phyloP scores from a whole-genome alignment of 1,284 basidiomycete genomes.

The Melampsora americana region DNA sequence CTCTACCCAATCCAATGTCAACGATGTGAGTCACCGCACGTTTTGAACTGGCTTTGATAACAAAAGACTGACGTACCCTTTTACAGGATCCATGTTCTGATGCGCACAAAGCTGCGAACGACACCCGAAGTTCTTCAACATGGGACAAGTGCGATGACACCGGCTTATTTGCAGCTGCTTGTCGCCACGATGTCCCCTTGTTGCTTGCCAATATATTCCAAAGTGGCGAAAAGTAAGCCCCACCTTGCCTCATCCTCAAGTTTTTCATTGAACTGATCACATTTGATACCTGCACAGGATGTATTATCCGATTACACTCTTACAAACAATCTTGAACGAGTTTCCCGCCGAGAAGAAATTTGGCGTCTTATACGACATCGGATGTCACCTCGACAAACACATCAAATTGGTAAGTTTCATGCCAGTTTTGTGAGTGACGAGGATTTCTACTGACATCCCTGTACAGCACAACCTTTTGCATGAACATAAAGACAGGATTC shows the following conservation, averaged over 20 bases:
- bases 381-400: slow-evolving; percentile 20
- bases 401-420: slow-evolving; percentile 18
- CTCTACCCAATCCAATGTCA: background rate
- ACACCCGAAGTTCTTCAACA: background rate
- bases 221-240: slow-evolving; percentile 11
- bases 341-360: background rate
- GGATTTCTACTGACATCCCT: background rate
- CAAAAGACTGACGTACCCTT: background rate
- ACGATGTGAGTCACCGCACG: background rate
- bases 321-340: background rate
- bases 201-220: background rate
- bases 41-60: background rate
- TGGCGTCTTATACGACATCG: slow-evolving; percentile 10
- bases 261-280: background rate
- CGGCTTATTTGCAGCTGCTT: too few relatives aligned
- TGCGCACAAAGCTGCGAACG: too few relatives aligned
- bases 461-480: background rate
- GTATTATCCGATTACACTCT: slow-evolving; percentile 7
- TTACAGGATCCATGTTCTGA: slow-evolving; percentile 10
- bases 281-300: background rate
- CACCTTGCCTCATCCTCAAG: too few relatives aligned
- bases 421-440: background rate
- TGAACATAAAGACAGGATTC: too few relatives aligned
- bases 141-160: too few relatives aligned
- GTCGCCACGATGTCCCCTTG: slow-evolving; percentile 9